Percentiles rank a stretch among this genome's conserved stretches.
phyloP scores from a whole-genome alignment of 1,284 basidiomycete species.

The Heterobasidion parviporum region DNA sequence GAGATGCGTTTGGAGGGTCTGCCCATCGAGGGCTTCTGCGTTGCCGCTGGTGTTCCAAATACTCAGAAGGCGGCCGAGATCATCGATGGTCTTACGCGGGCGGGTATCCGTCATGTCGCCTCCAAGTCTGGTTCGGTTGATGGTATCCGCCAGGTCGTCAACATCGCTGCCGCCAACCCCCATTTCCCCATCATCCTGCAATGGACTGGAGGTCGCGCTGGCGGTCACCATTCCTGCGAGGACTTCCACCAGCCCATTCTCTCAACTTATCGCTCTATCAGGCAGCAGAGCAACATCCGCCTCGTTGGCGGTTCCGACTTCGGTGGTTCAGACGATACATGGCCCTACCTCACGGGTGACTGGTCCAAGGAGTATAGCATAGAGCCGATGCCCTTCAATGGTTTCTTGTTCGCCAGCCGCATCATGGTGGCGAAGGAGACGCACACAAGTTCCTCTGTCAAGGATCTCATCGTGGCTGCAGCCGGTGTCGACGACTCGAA shows the following conservation, averaged over 20 bases:
- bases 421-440: constrained; percentile 99
- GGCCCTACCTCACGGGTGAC: constrained; percentile 95
- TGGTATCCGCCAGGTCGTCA: constrained; percentile 94
- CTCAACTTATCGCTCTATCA: constrained; percentile 84
- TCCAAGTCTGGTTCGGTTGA: constrained; percentile 98
- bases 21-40: constrained; percentile 96
- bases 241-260: constrained; percentile 98
- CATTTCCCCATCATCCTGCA: constrained; percentile 98
- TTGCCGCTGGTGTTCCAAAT: constrained; percentile 91
- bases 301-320: constrained; percentile 97
- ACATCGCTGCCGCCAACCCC: constrained; percentile 91
- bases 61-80: constrained; percentile 94
- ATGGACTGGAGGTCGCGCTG: constrained; percentile 99
- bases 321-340: constrained; percentile 91
- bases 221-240: constrained; percentile 96
- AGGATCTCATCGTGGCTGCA: constrained; percentile 93
- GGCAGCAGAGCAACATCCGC: constrained; percentile 82
- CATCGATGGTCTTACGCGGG: constrained; percentile 68
- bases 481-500: constrained; percentile 85
- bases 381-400: constrained; percentile 99
- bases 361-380: constrained; percentile 84
- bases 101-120: constrained; percentile 90
- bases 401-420: constrained; percentile 91
- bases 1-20: constrained; percentile 94
- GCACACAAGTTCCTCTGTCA: constrained; percentile 89